Evolutionary conservation across 768 basidiomycete species (phyloP), one percentile per base, ranked within the genome.

Genomic region (Boletus subcaerulescens): DNA sequence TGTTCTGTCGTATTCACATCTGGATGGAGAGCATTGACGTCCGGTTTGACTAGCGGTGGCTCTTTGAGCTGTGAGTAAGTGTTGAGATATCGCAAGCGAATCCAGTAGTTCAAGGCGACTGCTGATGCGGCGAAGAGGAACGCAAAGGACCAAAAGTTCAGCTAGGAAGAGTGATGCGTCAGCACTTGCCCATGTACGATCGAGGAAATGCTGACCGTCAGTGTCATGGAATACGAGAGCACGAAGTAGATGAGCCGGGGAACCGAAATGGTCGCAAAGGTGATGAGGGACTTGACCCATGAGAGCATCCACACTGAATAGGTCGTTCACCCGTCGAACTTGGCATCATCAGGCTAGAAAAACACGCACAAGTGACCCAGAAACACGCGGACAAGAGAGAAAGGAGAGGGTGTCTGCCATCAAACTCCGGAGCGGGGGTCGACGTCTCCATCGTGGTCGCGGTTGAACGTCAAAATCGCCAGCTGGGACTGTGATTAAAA

Each of bases 131-230:
- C 73, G 60, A 93, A 91, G 11, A 96, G 78, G 57, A 88, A 77
- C 7, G 88, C 87, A 60, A 98, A 87, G 41, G 89, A 90, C 81
- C 92, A 93, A 71, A 97, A 97, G 61, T 91, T 91, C 44, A 98
- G 81, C 85, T 95, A 68, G 32, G 26, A 69, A 56, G 42, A 18
- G 52, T 46, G 32, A 44, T 31, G 29, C 8, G n/a, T 60, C 45
- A 60, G 39, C 17, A 32, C 26, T n/a, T 18, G 42, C 39, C 35
- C 29, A 3, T 18, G 22, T 32, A 36, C 9, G 17, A 50, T 55
- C 8, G 17, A 45, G 58, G 53, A 49, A 39, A 22, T 24, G 64
- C 83, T 45, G 65, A 91, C 92, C 52, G 91, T 93, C 60, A 94
- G 76, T 1, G 92, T 94, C 82, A 93, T 85, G 5, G 92, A 92